Evolutionary conservation across 139 green algal species (phyloP), one percentile per base, ranked within the genome.

Genomic region (Volvox africanus): DNA sequence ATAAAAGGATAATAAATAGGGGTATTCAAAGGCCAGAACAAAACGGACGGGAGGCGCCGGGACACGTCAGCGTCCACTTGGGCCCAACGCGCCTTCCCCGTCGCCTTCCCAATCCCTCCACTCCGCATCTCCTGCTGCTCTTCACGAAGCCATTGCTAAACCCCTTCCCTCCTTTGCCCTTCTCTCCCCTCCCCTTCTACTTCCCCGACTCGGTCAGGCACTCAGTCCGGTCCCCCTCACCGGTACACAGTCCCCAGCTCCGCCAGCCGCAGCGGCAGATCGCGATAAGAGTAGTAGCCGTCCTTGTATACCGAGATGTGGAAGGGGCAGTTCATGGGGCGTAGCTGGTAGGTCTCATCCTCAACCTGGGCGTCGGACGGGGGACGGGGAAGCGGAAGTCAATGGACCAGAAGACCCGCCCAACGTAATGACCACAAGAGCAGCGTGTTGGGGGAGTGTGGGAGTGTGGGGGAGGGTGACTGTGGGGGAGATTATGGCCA

Each of bases 301-400:
- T 88, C 30, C 35, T 88, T 88, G 88, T 82, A 92, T 55, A 92
- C 80, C 14, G 33, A 22, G 13, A 88, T 61, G 88, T 92, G 88
- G 30, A 55, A 65, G 33, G 88, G 88, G 88, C 88, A 92, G 78
- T 92, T 92, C 88, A 92, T 92, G 20, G 88, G 78, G 44, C 96
- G 96, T 22, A 99, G 94, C 96, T 99, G 98, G 95, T 99, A 99
- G 87, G 94, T 89, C 89, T 99, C 97, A 21, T 98, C 93, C 93
- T 99, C 98, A 22, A 99, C 94, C 89, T 98, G 86, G 83, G 65
- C 35, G 61, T 11, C 19, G 44, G 61, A 24, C 21, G 0, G 33
- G 21, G 55, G 81, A 24, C 61, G 61, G 61, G 61, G n/a, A 21
- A 33, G 62, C 30, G 21, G 62, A 1, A 61, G 82, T n/a, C n/a